Conservation (phyloP, 352 stramenopile genomes). For the Pilasporangium apinafurcum region DNA sequence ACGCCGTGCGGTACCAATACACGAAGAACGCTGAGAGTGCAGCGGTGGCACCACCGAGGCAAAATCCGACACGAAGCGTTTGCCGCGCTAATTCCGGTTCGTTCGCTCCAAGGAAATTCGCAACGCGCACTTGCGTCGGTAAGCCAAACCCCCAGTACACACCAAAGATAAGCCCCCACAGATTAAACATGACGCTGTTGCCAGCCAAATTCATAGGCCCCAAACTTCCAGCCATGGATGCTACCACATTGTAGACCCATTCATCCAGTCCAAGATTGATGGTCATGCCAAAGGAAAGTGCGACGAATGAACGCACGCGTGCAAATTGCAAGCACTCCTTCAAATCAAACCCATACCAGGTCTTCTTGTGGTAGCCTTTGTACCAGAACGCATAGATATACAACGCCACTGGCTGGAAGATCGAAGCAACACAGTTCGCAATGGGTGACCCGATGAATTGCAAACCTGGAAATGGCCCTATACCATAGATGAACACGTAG, state of each 20-base stretch:
- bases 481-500: constrained; percentile 78
- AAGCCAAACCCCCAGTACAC: constrained; percentile 84
- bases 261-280: constrained; percentile 73
- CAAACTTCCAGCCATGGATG: constrained; percentile 57
- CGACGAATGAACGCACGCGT: constrained; percentile 57
- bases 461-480: constrained; percentile 43
- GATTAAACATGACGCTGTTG: constrained; percentile 79
- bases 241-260: constrained; percentile 77
- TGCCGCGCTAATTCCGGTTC: constrained; percentile 44
- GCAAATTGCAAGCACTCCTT: constrained; percentile 49
- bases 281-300: constrained; percentile 68
- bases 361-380: constrained; percentile 76
- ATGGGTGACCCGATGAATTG: constrained; percentile 73
- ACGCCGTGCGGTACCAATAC: constrained; percentile 33
- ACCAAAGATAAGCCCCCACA: constrained; percentile 78
- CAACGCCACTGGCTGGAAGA: constrained; percentile 70
- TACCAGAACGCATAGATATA: constrained; percentile 70
- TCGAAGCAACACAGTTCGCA: constrained; percentile 55
- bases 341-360: constrained; percentile 62
- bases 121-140: constrained; percentile 65
- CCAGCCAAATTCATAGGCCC: constrained; percentile 58
- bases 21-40: constrained; percentile 44
- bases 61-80: constrained; percentile 57
- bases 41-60: constrained; percentile 46
- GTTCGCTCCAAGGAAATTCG: constrained; percentile 73